Base-by-base conservation (phyloP, 352 stramenopile genomes). In the Phytophthora capsici region DNA sequence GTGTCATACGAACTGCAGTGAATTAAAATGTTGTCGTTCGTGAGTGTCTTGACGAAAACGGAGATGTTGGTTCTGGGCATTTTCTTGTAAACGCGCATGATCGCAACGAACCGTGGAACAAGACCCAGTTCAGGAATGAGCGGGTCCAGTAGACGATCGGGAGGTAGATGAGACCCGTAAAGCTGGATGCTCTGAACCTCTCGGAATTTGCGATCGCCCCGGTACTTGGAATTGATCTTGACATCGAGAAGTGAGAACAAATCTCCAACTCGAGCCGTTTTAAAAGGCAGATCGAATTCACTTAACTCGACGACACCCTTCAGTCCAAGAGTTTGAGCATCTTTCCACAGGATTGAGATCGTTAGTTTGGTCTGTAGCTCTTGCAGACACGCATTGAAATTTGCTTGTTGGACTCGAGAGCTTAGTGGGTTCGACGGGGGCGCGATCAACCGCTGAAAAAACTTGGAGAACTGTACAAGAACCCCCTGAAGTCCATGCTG, bases 81-180 rank as follows among this genome's bases (percentile, higher is more conserved):
- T 34, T 13, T 30, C 10, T 13, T 19, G 10, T 30, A 23, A 12
- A 20, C 26, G 22, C 23, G 19, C 12, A 40, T 56, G 10, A 17
- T 50, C 9, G 54, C 62, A 44, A 69, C 22, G 14, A 69, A n/a
- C 5, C 62, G 46, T 12, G 62, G 53, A 51, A 30, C 50, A 7
- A 23, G 50, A 14, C 23, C 38, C 26, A 55, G 19, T 14, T 62
- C 51, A 8, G 51, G 44, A 43, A 62, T 41, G 36, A 41, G 36
- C 10, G 8, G 8, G 14, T 34, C 28, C 2, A 34, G 28, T 2
- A 7, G 28, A 34, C 28, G 28, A 34, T 34, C 28, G 4, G 8
- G 8, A 13, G 8, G 3, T 12, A 14, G 8, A 34, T 9, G 28
- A 34, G 2, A 14, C 1, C 28, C 28, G 10, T 34, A 34, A 1